phyloP scores from a whole-genome alignment of 1,284 basidiomycete species.

The Trametes versicolor region DNA sequence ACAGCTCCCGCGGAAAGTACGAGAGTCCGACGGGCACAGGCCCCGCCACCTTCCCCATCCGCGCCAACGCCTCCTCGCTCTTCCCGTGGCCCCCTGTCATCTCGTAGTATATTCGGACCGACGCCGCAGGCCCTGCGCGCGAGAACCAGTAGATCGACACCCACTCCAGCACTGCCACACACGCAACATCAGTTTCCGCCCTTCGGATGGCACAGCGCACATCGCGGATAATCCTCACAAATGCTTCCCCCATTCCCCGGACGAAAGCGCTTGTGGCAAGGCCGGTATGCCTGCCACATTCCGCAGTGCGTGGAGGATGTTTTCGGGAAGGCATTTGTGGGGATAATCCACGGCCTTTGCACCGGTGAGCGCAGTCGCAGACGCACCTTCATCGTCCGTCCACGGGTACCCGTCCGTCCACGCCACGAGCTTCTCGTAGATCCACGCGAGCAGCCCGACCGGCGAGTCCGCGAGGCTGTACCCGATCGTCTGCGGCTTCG shows the following conservation, averaged over 20 bases:
- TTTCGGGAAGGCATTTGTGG: too few relatives aligned
- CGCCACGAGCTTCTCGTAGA: constrained; percentile 64
- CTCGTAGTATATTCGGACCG: constrained; percentile 52
- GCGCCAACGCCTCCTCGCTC: background rate
- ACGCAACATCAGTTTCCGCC: too few relatives aligned
- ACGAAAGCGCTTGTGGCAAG: too few relatives aligned
- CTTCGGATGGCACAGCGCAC: too few relatives aligned
- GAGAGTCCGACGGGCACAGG: constrained; percentile 45
- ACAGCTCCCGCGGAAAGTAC: constrained; percentile 45
- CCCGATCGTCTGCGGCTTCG: constrained; percentile 51
- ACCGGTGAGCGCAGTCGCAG: background rate
- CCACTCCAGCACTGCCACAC: constrained; percentile 49
- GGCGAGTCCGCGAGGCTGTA: constrained; percentile 65
- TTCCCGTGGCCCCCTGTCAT: constrained; percentile 13
- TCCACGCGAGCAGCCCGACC: constrained; percentile 65
- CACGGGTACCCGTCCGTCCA: constrained; percentile 63
- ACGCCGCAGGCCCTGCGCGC: constrained; percentile 48
- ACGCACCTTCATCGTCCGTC: constrained; percentile 58
- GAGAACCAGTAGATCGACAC: constrained; percentile 48
- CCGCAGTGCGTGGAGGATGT: too few relatives aligned
- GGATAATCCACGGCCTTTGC: too few relatives aligned
- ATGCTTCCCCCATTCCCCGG: too few relatives aligned
- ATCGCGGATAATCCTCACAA: too few relatives aligned
- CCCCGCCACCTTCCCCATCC: constrained; percentile 21
- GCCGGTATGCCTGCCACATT: too few relatives aligned